Evolutionary conservation across 306 rosid species (phyloP).

Genomic region (Quillaja saponaria): DNA sequence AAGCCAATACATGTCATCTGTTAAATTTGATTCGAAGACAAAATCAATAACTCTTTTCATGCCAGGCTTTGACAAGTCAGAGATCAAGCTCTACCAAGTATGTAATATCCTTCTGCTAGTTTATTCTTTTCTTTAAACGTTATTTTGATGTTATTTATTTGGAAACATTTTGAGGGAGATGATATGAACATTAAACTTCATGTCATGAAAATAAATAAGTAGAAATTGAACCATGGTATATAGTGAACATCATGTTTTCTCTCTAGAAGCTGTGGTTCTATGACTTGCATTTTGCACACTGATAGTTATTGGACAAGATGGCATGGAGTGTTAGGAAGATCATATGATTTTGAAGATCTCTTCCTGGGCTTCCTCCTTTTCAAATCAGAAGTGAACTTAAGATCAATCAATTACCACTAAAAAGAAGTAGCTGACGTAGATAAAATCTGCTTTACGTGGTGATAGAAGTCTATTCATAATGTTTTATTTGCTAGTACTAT

Average conservation of each 20-base stretch:
- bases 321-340: conserved; percentile 11
- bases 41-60: conserved; percentile 74
- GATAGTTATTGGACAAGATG: background rate
- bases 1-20: conserved; percentile 50
- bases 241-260: too few relatives aligned
- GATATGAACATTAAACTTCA: background rate
- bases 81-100: conserved; percentile 92
- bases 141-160: conserved; percentile 12
- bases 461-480: too few relatives aligned
- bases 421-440: background rate
- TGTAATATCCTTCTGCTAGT: conserved; percentile 21
- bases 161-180: conserved; percentile 23
- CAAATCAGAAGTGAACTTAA: too few relatives aligned
- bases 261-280: background rate
- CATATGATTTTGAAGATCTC: conserved; percentile 6
- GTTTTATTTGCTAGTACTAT: background rate
- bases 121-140: background rate
- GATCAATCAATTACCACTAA: too few relatives aligned
- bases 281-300: background rate
- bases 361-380: background rate
- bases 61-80: conserved; percentile 95
- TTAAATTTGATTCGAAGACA: conserved; percentile 62
- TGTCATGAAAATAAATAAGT: background rate
- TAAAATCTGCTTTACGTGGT: conserved; percentile 1
- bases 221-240: too few relatives aligned